Evolutionary conservation across 2,329 filamentous ascomycete genomes (phyloP).

Genomic region (Colletotrichum trifolii): DNA sequence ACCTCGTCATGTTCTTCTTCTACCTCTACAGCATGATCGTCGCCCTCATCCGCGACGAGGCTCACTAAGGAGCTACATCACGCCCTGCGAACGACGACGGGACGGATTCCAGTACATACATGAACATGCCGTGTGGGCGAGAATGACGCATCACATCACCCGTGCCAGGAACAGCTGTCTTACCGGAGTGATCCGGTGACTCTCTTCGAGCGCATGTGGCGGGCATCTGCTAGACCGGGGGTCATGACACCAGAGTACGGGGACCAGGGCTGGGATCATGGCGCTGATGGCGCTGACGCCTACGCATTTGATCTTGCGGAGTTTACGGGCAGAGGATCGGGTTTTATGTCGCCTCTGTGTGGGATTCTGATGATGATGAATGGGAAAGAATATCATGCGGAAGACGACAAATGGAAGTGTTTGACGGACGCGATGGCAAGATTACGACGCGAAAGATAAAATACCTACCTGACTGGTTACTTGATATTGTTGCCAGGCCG

Average conservation of each 20-base stretch:
- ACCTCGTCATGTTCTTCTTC: slow-evolving; percentile 99
- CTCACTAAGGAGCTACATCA: slow-evolving; percentile 68
- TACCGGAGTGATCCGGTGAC: slow-evolving; percentile 12
- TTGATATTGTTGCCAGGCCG: slow-evolving; percentile 37
- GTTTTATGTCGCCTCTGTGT: slow-evolving; percentile 18
- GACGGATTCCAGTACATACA: slow-evolving; percentile 36
- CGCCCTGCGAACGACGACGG: slow-evolving; percentile 31
- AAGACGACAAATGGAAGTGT: slow-evolving; percentile 9
- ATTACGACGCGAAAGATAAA: slow-evolving; percentile 37
- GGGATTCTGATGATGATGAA: slow-evolving; percentile 35
- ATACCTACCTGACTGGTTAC: slow-evolving; percentile 38
- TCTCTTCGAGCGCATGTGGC: slow-evolving; percentile 25
- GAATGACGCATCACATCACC: not conserved
- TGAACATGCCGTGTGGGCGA: slow-evolving; percentile 26
- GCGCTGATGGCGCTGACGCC: slow-evolving; percentile 18
- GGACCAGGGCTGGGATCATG: slow-evolving; percentile 13
- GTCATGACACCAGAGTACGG: slow-evolving; percentile 36
- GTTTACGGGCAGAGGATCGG: slow-evolving; percentile 20
- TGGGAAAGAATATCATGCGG: slow-evolving; percentile 17
- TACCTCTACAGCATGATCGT: slow-evolving; percentile 99
- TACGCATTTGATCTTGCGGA: slow-evolving; percentile 15
- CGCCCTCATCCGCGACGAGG: slow-evolving; percentile 94
- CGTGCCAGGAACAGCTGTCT: not conserved
- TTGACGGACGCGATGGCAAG: not conserved
- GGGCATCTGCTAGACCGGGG: slow-evolving; percentile 33